A percentile compares a stretch with the other conserved stretches of the same genome.
phyloP scores from a whole-genome alignment of 768 basidiomycete genomes.

The Macrolepiota fuliginosa region DNA sequence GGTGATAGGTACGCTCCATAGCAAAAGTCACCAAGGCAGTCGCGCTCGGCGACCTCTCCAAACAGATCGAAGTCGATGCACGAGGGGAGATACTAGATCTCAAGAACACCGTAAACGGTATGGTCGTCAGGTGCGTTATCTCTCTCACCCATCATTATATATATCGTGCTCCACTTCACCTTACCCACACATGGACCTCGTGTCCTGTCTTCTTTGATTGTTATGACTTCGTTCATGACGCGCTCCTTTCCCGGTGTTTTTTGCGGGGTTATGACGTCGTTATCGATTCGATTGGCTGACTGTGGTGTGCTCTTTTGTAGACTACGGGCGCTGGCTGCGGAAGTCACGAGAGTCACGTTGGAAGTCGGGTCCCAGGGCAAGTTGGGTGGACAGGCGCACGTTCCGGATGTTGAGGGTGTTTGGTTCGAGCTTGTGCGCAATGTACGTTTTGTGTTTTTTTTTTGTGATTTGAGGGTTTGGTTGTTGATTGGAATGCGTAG shows the following conservation, averaged over 20 bases:
- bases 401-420: constrained; percentile 91
- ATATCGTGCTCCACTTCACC: background rate
- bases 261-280: constrained; percentile 18
- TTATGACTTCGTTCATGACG: background rate
- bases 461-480: background rate
- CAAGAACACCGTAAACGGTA: constrained; percentile 62
- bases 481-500: constrained; percentile 24
- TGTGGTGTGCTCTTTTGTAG: too few species aligned
- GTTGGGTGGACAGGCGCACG: constrained; percentile 84
- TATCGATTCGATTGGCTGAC: too few species aligned
- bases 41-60: constrained; percentile 83
- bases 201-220: background rate
- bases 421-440: constrained; percentile 82
- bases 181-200: background rate
- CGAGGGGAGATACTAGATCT: constrained; percentile 88
- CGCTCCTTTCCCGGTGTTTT: background rate
- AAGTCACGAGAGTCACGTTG: constrained; percentile 80
- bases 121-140: constrained; percentile 44
- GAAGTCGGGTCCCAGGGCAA: constrained; percentile 90
- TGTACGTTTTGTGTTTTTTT: constrained; percentile 34
- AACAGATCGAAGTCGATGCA: constrained; percentile 90
- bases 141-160: background rate
- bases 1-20: constrained; percentile 68
- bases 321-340: constrained; percentile 67
- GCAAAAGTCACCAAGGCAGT: constrained; percentile 94